A percentile compares a stretch with the other conserved stretches of the same genome.
Evolutionary conservation across 768 basidiomycete genomes (phyloP).

Genomic region (Mycena chlorophos): DNA sequence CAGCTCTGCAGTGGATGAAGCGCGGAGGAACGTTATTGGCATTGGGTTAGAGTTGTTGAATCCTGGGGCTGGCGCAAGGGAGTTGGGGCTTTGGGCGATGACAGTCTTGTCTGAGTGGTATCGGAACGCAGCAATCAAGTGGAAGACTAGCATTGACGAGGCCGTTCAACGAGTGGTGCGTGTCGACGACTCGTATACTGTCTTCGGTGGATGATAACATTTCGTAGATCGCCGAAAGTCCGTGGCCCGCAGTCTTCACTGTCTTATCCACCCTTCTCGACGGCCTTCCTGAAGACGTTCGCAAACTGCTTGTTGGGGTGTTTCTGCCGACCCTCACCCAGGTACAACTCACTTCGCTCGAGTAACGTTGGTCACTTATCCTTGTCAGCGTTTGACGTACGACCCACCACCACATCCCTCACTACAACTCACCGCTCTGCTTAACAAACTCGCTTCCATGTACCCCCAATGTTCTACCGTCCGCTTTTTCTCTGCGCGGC

Average conservation of each 20-base stretch:
- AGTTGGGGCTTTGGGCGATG: conserved; percentile 33
- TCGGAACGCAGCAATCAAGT: conserved; percentile 45
- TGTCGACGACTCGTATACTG: conserved; percentile 2
- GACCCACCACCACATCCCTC: conserved; percentile 54
- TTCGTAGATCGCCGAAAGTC: conserved; percentile 39
- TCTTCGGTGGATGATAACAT: neutral
- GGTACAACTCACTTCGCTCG: conserved; percentile 34
- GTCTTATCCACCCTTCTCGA: conserved; percentile 45
- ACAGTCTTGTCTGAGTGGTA: conserved; percentile 42
- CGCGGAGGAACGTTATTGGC: conserved; percentile 40
- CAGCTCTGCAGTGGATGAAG: conserved; percentile 25
- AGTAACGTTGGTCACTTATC: neutral
- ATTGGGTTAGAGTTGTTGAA: conserved; percentile 44
- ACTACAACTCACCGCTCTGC: conserved; percentile 47
- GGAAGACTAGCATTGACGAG: conserved; percentile 45
- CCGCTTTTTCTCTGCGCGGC: conserved; percentile 70
- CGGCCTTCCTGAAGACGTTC: conserved; percentile 48
- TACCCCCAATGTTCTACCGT: conserved; percentile 72
- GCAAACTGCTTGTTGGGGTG: conserved; percentile 38
- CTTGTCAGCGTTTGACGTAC: conserved; percentile 49
- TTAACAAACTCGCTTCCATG: conserved; percentile 49
- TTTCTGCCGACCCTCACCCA: conserved; percentile 51
- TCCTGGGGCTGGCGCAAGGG: conserved; percentile 28
- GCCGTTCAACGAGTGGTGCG: conserved; percentile 45
- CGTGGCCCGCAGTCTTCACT: conserved; percentile 45